Evolutionary conservation across 495 filamentous ascomycete species (phyloP).

Genomic region (Penicillium atrosanguineum): DNA sequence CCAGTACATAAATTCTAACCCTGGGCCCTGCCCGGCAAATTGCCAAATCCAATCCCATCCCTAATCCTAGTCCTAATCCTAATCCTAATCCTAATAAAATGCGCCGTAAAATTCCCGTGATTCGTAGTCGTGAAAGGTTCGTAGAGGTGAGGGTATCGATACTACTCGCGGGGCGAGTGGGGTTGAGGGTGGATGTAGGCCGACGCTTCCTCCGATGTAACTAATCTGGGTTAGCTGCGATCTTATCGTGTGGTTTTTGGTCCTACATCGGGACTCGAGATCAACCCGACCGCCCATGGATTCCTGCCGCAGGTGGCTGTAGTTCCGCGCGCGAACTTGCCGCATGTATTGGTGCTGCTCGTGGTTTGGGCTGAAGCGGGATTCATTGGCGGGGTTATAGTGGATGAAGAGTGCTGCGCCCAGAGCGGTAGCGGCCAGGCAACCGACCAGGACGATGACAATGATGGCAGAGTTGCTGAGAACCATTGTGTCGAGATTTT

Average conservation of each 20-base stretch:
- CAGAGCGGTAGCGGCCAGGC: conserved; percentile 33
- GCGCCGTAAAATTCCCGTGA: neutral
- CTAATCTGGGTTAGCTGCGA: conserved; percentile 10
- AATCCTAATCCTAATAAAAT: neutral
- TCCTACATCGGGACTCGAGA: conserved; percentile 35
- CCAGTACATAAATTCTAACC: neutral
- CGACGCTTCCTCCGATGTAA: conserved; percentile 12
- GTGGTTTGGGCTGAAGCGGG: conserved; percentile 17
- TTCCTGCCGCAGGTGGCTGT: conserved; percentile 26
- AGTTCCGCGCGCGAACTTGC: conserved; percentile 33
- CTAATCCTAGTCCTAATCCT: neutral
- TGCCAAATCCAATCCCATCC: neutral
- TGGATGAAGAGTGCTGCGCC: conserved; percentile 34
- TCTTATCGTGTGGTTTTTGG: neutral
- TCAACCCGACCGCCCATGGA: conserved; percentile 21
- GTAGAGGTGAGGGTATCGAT: conserved; percentile 1
- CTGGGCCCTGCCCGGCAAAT: conserved; percentile 2
- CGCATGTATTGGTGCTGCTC: conserved; percentile 43
- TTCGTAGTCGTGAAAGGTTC: conserved; percentile 7
- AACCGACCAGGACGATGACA: conserved; percentile 42
- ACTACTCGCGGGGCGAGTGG: conserved; percentile 6
- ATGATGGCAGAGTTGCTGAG: conserved; percentile 37
- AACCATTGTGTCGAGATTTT: conserved; percentile 19
- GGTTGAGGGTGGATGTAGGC: conserved; percentile 13
- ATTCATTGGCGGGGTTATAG: conserved; percentile 24